Evolutionary conservation across 306 rosid genomes (phyloP).

Genomic region (Argentina anserina): DNA sequence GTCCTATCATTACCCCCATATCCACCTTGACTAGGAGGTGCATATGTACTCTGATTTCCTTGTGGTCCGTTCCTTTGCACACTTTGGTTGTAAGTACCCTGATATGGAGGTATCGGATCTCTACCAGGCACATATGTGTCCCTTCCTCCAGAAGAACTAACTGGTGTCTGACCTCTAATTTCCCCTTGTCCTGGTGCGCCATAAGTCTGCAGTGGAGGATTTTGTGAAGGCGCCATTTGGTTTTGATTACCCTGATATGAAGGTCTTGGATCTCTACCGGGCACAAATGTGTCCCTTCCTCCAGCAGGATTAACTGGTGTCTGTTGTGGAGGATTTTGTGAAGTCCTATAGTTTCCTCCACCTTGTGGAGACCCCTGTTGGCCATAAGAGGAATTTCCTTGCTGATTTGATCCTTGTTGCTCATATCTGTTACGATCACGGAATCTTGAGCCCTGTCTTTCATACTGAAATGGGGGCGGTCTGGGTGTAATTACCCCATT

Average conservation of each 20-base stretch:
- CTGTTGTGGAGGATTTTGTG: constrained; percentile 46
- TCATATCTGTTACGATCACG: constrained; percentile 43
- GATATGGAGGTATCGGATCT: constrained; percentile 43
- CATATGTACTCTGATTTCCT: constrained; percentile 38
- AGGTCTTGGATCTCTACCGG: too few relatives aligned
- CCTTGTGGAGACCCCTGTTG: constrained; percentile 41
- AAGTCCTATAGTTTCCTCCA: constrained; percentile 49
- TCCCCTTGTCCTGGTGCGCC: constrained; percentile 50
- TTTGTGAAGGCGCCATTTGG: too few relatives aligned
- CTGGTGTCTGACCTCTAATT: constrained; percentile 39
- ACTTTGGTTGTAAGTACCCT: constrained; percentile 43
- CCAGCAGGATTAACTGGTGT: too few relatives aligned
- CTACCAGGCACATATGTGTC: constrained; percentile 31
- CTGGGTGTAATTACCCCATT: constrained; percentile 79
- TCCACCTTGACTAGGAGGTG: constrained; percentile 48
- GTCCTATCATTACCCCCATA: constrained; percentile 26
- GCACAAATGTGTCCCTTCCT: too few relatives aligned
- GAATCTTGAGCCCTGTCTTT: constrained; percentile 45
- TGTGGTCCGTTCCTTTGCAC: constrained; percentile 38
- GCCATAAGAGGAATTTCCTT: constrained; percentile 38
- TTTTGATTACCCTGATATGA: too few relatives aligned
- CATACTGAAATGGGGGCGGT: constrained; percentile 77
- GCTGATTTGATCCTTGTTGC: constrained; percentile 37
- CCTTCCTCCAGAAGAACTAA: constrained; percentile 36
- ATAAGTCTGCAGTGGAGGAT: constrained; percentile 35